Evolutionary conservation across 2,329 filamentous ascomycete species (phyloP).

Genomic region (Neoascochyta sp.): DNA sequence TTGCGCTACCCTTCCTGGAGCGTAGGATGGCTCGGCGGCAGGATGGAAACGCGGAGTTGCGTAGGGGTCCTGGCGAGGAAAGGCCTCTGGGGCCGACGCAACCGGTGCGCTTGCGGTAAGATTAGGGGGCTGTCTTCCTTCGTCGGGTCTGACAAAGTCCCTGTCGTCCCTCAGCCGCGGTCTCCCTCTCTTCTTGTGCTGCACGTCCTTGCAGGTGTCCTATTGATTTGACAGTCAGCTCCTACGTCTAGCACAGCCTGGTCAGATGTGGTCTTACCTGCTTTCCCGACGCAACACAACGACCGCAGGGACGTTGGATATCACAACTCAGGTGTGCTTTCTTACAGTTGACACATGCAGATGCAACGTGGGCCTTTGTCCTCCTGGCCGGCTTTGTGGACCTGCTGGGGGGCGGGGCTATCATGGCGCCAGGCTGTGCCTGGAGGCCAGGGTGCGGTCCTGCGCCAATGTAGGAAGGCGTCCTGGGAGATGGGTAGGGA

Average conservation of each 20-base stretch:
- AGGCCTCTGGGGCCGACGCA: conserved; percentile 15
- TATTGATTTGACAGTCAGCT: conserved; percentile 37
- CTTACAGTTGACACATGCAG: conserved; percentile 82
- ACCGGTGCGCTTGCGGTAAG: conserved; percentile 24
- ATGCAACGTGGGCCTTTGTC: conserved; percentile 77
- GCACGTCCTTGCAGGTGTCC: conserved; percentile 76
- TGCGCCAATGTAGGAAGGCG: conserved; percentile 22
- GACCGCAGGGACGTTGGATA: conserved; percentile 70
- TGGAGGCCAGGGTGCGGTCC: conserved; percentile 29
- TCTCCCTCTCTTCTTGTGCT: conserved; percentile 79
- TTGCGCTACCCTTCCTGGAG: too few species aligned
- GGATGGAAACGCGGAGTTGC: conserved; percentile 18
- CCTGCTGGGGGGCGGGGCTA: conserved; percentile 29
- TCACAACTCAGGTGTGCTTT: conserved; percentile 69
- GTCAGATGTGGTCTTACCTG: conserved; percentile 42
- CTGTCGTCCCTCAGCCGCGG: conserved; percentile 66
- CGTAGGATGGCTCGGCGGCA: conserved; percentile 22
- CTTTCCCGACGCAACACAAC: conserved; percentile 74
- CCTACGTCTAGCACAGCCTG: conserved; percentile 3
- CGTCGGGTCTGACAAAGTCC: conserved; percentile 31
- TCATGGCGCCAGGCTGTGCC: conserved; percentile 31
- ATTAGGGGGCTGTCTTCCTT: conserved; percentile 24
- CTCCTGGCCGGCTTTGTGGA: conserved; percentile 37
- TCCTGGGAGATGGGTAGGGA: conserved; percentile 22
- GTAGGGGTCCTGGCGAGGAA: conserved; percentile 21